Evolutionary conservation across 805 yeast genomes (phyloP), one percentile per base, ranked within the genome.

Genomic region (Kuraishia floccosa): DNA sequence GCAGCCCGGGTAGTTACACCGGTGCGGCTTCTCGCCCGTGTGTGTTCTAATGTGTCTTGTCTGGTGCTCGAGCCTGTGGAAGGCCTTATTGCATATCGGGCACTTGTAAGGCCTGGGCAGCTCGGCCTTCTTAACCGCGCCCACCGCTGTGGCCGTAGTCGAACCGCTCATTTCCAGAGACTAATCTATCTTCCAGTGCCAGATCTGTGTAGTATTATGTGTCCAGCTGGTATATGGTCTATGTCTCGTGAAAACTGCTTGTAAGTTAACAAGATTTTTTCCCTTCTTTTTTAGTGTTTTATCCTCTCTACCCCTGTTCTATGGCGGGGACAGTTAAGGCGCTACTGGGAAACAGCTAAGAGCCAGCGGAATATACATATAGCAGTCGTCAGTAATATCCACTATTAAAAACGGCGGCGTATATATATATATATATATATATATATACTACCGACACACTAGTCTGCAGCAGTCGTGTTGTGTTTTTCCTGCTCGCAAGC

Each of bases 11-110:
- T 65, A 79, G 17, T 73, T 66, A 52, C 87, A 79, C n/a, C 66
- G 68, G 50, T 79, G 86, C 3, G 89, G 89, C 47, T 76, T 78
- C 45, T 80, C 87, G 17, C 89, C 89, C 0, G 89, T 79, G 45
- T 79, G 89, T 9, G 86, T 79, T 44, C 87, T 59, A 35, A 79
- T 76, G 44, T 79, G 89, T 44, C 89, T 64, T 6, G 86, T 77
- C 46, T 77, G 85, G 51, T 79, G 89, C 44, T 79, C 89, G 26
- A 79, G 50, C 35, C 89, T 60, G 46, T 77, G 84, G 47, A 79
- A 79, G 0, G 83, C 84, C 50, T 79, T 74, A 24, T 70, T 71
- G 48, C 89, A 79, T 46, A 76, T 63, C 4, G 85, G 78, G 47
- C 89, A 79, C 38, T 76, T 72, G 52, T 76, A 79, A 1, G 87